These are phyloP conservation scores for Myotisia sp. DNA, from an alignment of 2,329 filamentous ascomycete genomes.

Conservation along the genomic window DNA sequence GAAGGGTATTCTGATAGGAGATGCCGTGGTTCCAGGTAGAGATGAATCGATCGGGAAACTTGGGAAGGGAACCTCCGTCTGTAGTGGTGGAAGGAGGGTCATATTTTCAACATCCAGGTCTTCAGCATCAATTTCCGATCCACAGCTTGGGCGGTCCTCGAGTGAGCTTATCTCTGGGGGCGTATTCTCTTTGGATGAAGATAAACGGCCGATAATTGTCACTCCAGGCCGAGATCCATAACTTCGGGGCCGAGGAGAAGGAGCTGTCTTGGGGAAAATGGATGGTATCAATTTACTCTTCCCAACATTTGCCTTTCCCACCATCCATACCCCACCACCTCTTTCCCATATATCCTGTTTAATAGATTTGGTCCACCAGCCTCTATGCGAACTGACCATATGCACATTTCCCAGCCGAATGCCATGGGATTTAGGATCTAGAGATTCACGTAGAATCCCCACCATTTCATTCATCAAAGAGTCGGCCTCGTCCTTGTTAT, in stretches of 20 bases:
- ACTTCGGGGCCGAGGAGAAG: slow-evolving; percentile 11
- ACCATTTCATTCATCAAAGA: slow-evolving; percentile 71
- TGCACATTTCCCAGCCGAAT: slow-evolving; percentile 77
- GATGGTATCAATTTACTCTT: slow-evolving; percentile 85
- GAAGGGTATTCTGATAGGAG: slow-evolving; percentile 84
- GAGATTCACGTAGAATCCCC: slow-evolving; percentile 58
- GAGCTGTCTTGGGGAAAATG: slow-evolving; percentile 62
- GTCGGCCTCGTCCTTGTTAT: slow-evolving; percentile 71
- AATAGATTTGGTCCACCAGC: slow-evolving; percentile 81
- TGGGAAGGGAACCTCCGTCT: slow-evolving; percentile 59
- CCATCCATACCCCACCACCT: slow-evolving; percentile 83
- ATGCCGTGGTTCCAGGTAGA: slow-evolving; percentile 84
- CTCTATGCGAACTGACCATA: slow-evolving; percentile 70
- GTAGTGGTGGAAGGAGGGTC: slow-evolving; percentile 61
- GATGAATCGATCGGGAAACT: slow-evolving; percentile 74
- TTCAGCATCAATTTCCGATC: slow-evolving; percentile 10
- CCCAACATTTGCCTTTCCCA: slow-evolving; percentile 96
- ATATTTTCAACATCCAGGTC: slow-evolving; percentile 16
- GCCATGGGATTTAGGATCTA: slow-evolving; percentile 53
- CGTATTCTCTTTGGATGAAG: not conserved
- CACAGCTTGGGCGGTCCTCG: too few relatives aligned
- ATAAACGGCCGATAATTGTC: slow-evolving; percentile 2
- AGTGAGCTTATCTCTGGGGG: not conserved
- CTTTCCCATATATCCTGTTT: slow-evolving; percentile 74
- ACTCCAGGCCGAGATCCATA: not conserved